Conservation (phyloP, 2,329 filamentous ascomycete genomes). For the Nigrospora sphaerica region DNA sequence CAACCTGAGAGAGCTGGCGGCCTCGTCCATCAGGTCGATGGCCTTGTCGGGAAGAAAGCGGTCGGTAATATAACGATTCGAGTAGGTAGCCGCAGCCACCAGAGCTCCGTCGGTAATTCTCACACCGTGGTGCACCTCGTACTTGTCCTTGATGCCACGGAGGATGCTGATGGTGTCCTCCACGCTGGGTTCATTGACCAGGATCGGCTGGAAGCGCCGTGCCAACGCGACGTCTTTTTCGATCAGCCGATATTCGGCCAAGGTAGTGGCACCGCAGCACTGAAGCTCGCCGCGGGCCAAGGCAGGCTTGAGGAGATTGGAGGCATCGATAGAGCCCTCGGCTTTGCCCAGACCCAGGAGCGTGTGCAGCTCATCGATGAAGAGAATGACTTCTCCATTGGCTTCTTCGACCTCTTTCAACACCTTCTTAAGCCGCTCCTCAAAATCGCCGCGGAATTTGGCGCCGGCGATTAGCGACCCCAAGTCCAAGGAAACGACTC, state of each 20-base stretch:
- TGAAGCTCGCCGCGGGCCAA: slow-evolving; percentile 89
- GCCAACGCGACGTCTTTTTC: slow-evolving; percentile 95
- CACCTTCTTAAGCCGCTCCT: slow-evolving; percentile 86
- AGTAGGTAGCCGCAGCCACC: slow-evolving; percentile 85
- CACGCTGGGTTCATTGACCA: slow-evolving; percentile 86
- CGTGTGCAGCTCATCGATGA: slow-evolving; percentile 91
- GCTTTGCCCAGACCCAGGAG: slow-evolving; percentile 88
- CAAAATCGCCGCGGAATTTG: slow-evolving; percentile 93
- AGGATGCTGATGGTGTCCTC: slow-evolving; percentile 93
- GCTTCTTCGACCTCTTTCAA: slow-evolving; percentile 87
- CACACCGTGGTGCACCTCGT: slow-evolving; percentile 95
- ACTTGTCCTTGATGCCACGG: slow-evolving; percentile 93
- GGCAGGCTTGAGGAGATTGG: slow-evolving; percentile 88
- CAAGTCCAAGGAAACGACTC: slow-evolving; percentile 79
- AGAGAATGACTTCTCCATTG: slow-evolving; percentile 83
- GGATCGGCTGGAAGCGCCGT: slow-evolving; percentile 86
- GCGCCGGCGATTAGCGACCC: slow-evolving; percentile 92
- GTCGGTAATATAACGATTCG: slow-evolving; percentile 94
- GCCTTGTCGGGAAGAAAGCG: slow-evolving; percentile 95
- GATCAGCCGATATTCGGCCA: slow-evolving; percentile 86
- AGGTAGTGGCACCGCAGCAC: slow-evolving; percentile 89
- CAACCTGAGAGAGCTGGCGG: slow-evolving; percentile 78
- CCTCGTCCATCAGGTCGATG: slow-evolving; percentile 94
- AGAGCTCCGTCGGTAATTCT: slow-evolving; percentile 87
- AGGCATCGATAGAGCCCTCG: slow-evolving; percentile 93